Percentiles rank a stretch among this genome's conserved stretches.
Conservation (phyloP, 208 protist genomes). For the Trypanosoma melophagium region DNA sequence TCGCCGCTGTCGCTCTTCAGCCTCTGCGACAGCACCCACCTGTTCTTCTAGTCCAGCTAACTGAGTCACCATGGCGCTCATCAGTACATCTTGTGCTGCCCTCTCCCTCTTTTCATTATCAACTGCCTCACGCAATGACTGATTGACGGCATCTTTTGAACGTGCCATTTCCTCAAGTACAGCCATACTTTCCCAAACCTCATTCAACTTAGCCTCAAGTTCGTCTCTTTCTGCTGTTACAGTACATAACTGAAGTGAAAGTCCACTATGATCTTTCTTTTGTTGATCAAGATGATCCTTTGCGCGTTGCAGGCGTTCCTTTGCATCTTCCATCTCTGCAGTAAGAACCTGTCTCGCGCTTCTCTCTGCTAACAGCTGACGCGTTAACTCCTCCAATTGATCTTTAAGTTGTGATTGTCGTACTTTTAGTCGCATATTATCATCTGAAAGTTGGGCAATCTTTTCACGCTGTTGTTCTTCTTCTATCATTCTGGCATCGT, state of each 20-base stretch:
- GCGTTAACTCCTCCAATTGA: slow-evolving; percentile 35
- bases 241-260: slow-evolving; percentile 34
- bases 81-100: slow-evolving; percentile 30
- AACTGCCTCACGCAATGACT: slow-evolving; percentile 15
- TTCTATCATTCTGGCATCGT: not conserved
- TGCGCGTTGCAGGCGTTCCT: slow-evolving; percentile 30
- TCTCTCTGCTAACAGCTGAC: slow-evolving; percentile 29
- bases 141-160: slow-evolving; percentile 27
- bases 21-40: slow-evolving; percentile 8
- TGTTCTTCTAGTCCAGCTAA: slow-evolving; percentile 30
- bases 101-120: slow-evolving; percentile 17
- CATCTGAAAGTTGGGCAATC: slow-evolving; percentile 3
- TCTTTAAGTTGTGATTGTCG: slow-evolving; percentile 27
- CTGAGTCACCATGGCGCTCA: slow-evolving; percentile 21
- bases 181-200: slow-evolving; percentile 60
- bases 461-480: slow-evolving; percentile 10
- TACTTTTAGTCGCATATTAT: slow-evolving; percentile 30
- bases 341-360: slow-evolving; percentile 30
- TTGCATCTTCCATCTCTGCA: slow-evolving; percentile 40
- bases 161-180: slow-evolving; percentile 30
- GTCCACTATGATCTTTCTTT: slow-evolving; percentile 37
- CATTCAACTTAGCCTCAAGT: slow-evolving; percentile 48
- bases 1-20: slow-evolving; percentile 19
- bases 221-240: slow-evolving; percentile 66
- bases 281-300: slow-evolving; percentile 38